Evolutionary conservation across 164 flowering plant genomes (phyloP).

Genomic region (Amborella trichopoda): DNA sequence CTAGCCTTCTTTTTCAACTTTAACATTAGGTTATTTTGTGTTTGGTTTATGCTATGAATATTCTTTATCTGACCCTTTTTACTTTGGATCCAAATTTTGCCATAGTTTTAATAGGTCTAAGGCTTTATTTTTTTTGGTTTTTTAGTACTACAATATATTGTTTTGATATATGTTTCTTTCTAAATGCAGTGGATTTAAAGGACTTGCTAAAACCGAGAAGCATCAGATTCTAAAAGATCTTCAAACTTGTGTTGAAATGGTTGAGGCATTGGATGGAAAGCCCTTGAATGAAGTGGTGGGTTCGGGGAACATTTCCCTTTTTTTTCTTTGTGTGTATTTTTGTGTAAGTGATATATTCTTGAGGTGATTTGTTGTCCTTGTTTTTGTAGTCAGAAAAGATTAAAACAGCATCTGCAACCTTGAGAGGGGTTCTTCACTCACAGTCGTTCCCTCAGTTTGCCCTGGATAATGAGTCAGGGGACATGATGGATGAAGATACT

Average conservation of each 20-base stretch:
- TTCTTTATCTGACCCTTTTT: too few relatives aligned
- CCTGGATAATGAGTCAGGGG: slow-evolving; percentile 53
- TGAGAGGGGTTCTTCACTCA: slow-evolving; percentile 53
- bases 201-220: slow-evolving; percentile 46
- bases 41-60: too few relatives aligned
- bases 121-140: too few relatives aligned
- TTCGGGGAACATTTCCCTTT: slow-evolving; percentile 3
- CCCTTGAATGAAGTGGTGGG: slow-evolving; percentile 60
- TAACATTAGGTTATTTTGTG: too few relatives aligned
- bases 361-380: slow-evolving; percentile 4
- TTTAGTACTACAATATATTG: neutral
- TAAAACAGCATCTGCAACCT: slow-evolving; percentile 46
- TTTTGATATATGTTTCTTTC: neutral
- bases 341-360: neutral
- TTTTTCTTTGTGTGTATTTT: neutral
- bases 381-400: slow-evolving; percentile 57
- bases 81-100: too few relatives aligned
- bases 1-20: slow-evolving; percentile 20
- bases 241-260: slow-evolving; percentile 40
- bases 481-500: slow-evolving; percentile 93
- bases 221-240: slow-evolving; percentile 46
- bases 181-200: neutral
- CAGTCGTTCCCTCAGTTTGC: slow-evolving; percentile 58
- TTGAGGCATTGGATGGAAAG: slow-evolving; percentile 53
- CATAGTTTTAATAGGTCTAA: too few relatives aligned